Base-by-base conservation (phyloP, 163 green algal genomes). In the Scenedesmus sp. region DNA sequence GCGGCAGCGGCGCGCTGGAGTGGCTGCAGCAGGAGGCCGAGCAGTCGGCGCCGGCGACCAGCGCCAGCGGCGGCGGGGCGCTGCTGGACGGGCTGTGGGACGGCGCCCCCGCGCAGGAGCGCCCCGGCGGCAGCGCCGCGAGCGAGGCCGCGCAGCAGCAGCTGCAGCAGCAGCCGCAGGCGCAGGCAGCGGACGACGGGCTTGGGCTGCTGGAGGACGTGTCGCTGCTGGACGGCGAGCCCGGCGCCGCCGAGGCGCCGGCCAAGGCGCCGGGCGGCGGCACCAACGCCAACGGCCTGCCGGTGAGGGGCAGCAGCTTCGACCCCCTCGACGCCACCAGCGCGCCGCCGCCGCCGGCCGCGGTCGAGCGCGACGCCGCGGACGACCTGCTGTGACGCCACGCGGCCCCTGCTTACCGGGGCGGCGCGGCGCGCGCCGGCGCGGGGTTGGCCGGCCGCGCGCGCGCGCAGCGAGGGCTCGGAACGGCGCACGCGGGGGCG, bases 231-330 rank as follows among this genome's bases (percentile, higher is more conserved):
- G 17, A n/a, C 11, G 7, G 60, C 5, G n/a, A 73, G 63, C n/a
- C 14, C 18, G 13, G 4, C 4, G n/a, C 63, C 22, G 34, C 63
- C 18, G 31, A 10, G 24, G 15, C 24, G 63, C n/a, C n/a, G n/a
- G n/a, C n/a, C n/a, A n/a, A n/a, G n/a, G n/a, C n/a, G n/a, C n/a
- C n/a, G n/a, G n/a, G n/a, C n/a, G n/a, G n/a, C n/a, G n/a, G n/a
- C n/a, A n/a, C n/a, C n/a, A n/a, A n/a, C n/a, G n/a, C n/a, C n/a
- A n/a, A n/a, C n/a, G n/a, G n/a, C n/a, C 17, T 34, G 31, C 26
- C 44, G 45, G 28, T 39, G n/a, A 26, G 18, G 22, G 63, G 65
- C 28, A 54, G 67, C 67, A 76, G 67, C 34, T 76, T 50, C 31
- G 50, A 65, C n/a, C 50, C 50, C 3, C n/a, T 65, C 9, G 36